A percentile compares a stretch with the other conserved stretches of the same genome.
These are phyloP conservation scores for Brassica hybrid DNA, from an alignment of 441 rosid species.

Conservation along the genomic window DNA sequence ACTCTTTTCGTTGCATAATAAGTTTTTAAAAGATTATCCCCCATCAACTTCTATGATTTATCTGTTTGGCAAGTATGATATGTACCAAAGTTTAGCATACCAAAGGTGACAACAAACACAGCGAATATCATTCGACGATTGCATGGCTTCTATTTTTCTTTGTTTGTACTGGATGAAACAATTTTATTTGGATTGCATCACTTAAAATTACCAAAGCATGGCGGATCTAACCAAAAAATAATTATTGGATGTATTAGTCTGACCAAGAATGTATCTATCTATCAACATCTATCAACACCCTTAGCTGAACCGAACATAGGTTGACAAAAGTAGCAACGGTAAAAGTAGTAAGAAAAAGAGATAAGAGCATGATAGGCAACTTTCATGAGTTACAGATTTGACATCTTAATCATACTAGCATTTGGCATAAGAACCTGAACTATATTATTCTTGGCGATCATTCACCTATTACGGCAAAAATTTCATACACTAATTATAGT, in stretches of 20 bases:
- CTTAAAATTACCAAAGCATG: not conserved
- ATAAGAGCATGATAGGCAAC: not conserved
- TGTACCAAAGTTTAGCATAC: not conserved
- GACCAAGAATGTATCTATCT: not conserved
- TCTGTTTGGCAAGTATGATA: not conserved
- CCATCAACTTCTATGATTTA: not conserved
- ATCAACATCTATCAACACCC: not conserved
- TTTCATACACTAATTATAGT: slow-evolving; percentile 41
- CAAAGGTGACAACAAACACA: not conserved
- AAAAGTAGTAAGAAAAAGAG: not conserved
- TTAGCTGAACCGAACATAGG: not conserved
- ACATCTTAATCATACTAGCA: not conserved
- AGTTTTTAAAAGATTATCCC: not conserved
- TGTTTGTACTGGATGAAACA: not conserved
- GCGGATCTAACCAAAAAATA: not conserved
- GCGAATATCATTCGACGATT: not conserved
- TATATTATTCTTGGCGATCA: not conserved
- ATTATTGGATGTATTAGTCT: not conserved
- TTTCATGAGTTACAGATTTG: not conserved
- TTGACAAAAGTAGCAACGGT: not conserved
- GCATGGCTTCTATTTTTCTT: not conserved
- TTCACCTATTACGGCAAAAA: not conserved
- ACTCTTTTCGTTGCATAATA: not conserved
- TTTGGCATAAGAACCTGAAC: not conserved
- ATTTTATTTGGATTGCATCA: not conserved